Evolutionary conservation across 306 rosid genomes (phyloP), one percentile per base, ranked within the genome.

Genomic region (Trifolium repens): DNA sequence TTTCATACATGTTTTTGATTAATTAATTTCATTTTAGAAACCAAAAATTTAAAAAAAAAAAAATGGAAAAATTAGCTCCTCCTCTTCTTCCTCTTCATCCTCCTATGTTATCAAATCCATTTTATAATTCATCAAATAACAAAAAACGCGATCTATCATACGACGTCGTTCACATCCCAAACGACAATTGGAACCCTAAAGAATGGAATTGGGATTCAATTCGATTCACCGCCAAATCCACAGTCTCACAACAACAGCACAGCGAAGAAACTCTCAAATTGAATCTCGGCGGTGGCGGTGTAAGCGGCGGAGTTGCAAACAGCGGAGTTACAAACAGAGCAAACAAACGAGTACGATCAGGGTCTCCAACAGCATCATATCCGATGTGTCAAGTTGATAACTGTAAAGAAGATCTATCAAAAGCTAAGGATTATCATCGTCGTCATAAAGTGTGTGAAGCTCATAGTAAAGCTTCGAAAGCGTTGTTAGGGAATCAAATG

Each of bases 341-440:
- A 13, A 85, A 63, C 60, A 93, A 93, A 77, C 84, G 87, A 72
- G 87, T 86, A 57, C 88, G 98, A 8, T 85, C 93, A 1, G 90
- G 91, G 16, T 89, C 98, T 5, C 98, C 98, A 4, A 79, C 80
- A 50, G 32, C 66, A 76, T 82, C 86, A 74, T 91, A 85, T 67
- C 98, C 97, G 30, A 85, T 85, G 88, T 93, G 98, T 49, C 98
- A 93, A 75, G 98, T 93, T 10, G 98, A 93, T 75, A 84, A 88
- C 84, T 93, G 98, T 13, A 85, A 74, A 67, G 92, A 91, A 77
- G 92, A 93, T 91, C 91, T 93, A 7, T 88, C 98, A 0, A 74
- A 39, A 60, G 98, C 97, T 0, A 93, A 93, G 73, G 97, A 93
- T 83, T 93, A 93, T 70, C 98, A 93, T 65, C 88, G 98, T 35